A percentile compares a stretch with the other conserved stretches of the same genome.
Conservation (phyloP, 768 basidiomycete species). For the Boletus tomentosulus region DNA sequence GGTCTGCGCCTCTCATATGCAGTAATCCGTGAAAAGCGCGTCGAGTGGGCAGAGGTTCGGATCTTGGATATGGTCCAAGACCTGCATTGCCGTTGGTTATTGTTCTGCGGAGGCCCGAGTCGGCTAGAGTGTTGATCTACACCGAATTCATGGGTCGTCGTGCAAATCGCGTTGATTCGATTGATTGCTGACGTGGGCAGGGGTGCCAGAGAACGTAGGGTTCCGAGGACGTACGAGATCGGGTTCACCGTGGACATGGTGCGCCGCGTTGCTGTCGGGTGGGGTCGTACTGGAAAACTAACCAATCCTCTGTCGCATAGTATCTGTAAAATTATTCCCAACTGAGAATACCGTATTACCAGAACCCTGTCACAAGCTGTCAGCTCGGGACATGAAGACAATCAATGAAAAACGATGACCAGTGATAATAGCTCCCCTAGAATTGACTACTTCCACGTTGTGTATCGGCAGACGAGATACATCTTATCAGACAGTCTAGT, state of each 20-base stretch:
- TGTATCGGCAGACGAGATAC: too few relatives aligned
- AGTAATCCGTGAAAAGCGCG: slow-evolving; percentile 31
- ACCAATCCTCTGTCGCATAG: neutral
- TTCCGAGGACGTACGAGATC: too few relatives aligned
- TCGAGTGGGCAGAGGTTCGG: slow-evolving; percentile 30
- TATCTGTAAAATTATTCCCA: neutral
- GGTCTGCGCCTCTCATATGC: slow-evolving; percentile 28
- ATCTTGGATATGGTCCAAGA: slow-evolving; percentile 29
- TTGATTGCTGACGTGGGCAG: neutral
- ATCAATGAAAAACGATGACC: neutral
- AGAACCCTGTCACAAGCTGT: neutral
- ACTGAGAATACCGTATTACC: neutral
- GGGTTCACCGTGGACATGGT: neutral
- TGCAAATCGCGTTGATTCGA: slow-evolving; percentile 25
- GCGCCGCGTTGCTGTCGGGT: neutral
- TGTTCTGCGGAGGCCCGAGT: slow-evolving; percentile 19
- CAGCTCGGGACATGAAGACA: neutral
- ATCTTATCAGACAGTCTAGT: too few relatives aligned
- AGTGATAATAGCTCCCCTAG: neutral
- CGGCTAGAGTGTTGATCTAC: slow-evolving; percentile 10
- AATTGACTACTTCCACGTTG: neutral
- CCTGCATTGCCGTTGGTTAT: slow-evolving; percentile 24
- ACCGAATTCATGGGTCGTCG: slow-evolving; percentile 22
- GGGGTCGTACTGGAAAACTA: neutral
- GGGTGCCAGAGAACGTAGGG: neutral